These are phyloP conservation scores for Podila clonocystis DNA, from an alignment of 192 early-diverging fungal species.

Conservation along the genomic window DNA sequence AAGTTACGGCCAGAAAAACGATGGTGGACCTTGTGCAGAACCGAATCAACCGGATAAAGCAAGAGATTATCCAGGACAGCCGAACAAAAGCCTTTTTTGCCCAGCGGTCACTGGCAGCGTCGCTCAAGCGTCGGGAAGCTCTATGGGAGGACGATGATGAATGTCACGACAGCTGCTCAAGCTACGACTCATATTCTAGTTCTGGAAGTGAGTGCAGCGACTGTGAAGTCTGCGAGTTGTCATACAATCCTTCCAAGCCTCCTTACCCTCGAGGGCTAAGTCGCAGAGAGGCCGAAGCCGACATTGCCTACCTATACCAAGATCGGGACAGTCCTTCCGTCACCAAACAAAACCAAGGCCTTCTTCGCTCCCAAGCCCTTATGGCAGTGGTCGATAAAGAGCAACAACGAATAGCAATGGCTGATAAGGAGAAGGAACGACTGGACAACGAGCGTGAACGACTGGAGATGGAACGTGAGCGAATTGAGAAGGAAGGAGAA, in stretches of 20 bases:
- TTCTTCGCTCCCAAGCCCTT: neutral
- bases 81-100: neutral
- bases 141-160: slow-evolving; percentile 9
- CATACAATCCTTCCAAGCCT: neutral
- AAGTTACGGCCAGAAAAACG: slow-evolving; percentile 9
- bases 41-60: slow-evolving; percentile 34
- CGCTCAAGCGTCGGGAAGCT: too few species aligned
- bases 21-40: slow-evolving; percentile 37
- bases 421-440: neutral
- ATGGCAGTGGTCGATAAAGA: neutral
- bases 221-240: slow-evolving; percentile 30
- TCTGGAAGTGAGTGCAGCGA: slow-evolving; percentile 46
- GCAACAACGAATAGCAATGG: neutral
- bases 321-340: neutral
- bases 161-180: slow-evolving; percentile 40
- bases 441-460: neutral
- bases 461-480: too few species aligned
- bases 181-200: slow-evolving; percentile 46
- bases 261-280: slow-evolving; percentile 10
- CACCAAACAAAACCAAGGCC: neutral
- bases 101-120: neutral
- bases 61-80: slow-evolving; percentile 26
- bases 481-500: too few species aligned
- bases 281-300: slow-evolving; percentile 24
- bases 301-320: slow-evolving; percentile 29